Evolutionary conservation across 768 basidiomycete species (phyloP).

Genomic region (Suillus variegatus): DNA sequence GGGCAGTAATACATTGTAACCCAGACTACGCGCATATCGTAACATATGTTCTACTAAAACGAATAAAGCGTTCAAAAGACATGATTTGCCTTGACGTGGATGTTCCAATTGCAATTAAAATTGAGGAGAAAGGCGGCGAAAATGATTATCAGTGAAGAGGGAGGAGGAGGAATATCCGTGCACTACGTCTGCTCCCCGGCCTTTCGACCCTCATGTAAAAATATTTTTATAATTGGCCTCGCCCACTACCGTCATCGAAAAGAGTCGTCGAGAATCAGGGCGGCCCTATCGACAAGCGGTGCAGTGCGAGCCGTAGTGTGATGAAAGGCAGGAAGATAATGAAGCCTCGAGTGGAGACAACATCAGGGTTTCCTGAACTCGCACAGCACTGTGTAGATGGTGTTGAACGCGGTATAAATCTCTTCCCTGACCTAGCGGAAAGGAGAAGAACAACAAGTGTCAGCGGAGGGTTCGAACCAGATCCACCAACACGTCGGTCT

Average conservation of each 20-base stretch:
- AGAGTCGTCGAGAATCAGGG: slow-evolving; percentile 7
- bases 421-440: slow-evolving; percentile 87
- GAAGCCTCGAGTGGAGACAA: not conserved
- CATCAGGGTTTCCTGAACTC: slow-evolving; percentile 87
- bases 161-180: slow-evolving; percentile 36
- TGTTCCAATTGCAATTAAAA: not conserved
- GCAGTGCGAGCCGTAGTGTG: not conserved
- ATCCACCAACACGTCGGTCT: slow-evolving; percentile 44
- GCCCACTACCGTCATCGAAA: slow-evolving; percentile 3
- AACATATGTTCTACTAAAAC: slow-evolving; percentile 1
- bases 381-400: slow-evolving; percentile 97
- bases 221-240: slow-evolving; percentile 24
- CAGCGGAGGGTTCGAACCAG: slow-evolving; percentile 52
- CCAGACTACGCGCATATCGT: not conserved
- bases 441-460: slow-evolving; percentile 41
- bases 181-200: slow-evolving; percentile 38
- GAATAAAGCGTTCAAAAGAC: not conserved
- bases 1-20: slow-evolving; percentile 1
- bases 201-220: slow-evolving; percentile 26
- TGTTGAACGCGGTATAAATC: slow-evolving; percentile 99
- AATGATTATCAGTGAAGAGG: slow-evolving; percentile 28
- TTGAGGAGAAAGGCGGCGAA: not conserved
- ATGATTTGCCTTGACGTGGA: not conserved
- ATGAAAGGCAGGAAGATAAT: slow-evolving; percentile 6
- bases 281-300: slow-evolving; percentile 9